Percentiles rank a stretch among this genome's conserved stretches.
Conservation (phyloP, 2,329 filamentous ascomycete species). For the Cryphonectria parasitica region DNA sequence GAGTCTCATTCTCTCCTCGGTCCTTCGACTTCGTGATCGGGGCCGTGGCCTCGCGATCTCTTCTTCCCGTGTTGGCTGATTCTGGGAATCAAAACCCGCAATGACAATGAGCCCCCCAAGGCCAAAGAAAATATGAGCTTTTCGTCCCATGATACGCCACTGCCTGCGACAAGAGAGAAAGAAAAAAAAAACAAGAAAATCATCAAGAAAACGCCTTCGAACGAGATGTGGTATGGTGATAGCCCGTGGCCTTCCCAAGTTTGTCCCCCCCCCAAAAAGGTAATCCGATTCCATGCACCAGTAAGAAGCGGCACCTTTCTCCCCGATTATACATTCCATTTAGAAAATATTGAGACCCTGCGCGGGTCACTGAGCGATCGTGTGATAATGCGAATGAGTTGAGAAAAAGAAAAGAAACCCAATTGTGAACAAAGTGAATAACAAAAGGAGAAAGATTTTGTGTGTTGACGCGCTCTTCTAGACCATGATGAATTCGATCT, state of each 20-base stretch:
- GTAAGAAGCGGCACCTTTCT: constrained; percentile 15
- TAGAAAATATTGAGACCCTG: constrained; percentile 32
- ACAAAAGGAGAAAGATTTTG: constrained; percentile 19
- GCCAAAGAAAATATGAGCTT: constrained; percentile 5
- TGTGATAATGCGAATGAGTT: constrained; percentile 14
- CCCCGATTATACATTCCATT: constrained; percentile 43
- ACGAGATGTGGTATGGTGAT: constrained; percentile 19
- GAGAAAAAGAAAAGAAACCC: background rate
- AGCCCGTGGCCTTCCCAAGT: constrained; percentile 14
- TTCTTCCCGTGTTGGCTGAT: background rate
- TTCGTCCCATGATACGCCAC: constrained; percentile 18
- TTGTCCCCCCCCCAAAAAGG: constrained; percentile 5
- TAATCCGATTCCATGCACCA: constrained; percentile 20
- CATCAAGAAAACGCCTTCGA: constrained; percentile 7
- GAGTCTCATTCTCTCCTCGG: constrained; percentile 13
- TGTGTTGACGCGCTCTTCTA: background rate
- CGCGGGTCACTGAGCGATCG: constrained; percentile 26
- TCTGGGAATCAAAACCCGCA: constrained; percentile 21
- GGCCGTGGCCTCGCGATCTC: constrained; percentile 7
- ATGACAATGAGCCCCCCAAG: constrained; percentile 5
- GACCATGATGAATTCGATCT: constrained; percentile 2
- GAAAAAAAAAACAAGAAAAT: background rate
- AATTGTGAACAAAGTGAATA: constrained; percentile 26
- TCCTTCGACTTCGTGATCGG: constrained; percentile 9
- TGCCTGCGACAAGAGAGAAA: constrained; percentile 1